Base-by-base conservation (phyloP, 2,329 filamentous ascomycete species). In the Exophiala spinifera region DNA sequence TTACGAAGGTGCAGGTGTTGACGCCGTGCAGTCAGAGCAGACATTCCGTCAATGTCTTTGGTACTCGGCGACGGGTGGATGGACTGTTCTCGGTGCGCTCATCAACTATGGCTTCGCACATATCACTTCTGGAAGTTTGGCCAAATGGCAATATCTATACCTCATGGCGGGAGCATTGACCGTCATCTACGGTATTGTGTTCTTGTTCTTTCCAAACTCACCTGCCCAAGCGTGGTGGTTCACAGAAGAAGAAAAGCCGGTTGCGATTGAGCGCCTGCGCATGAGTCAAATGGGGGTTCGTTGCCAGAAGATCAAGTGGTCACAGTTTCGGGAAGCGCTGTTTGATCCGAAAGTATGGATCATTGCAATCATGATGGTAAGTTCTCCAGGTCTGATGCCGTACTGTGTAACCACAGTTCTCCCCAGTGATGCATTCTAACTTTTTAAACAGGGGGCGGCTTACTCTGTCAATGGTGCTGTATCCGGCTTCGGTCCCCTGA, bases 401-500 rank as follows among this genome's bases (percentile, higher is more conserved):
- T 31, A 10, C 6, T 31, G 11, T 10, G 7, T 31, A 11, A 31
- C 28, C 28, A 31, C 28, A 5, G 10, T 31, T 31, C 28, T 10
- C 8, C 10, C 10, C 8, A 31, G 7, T 11, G 6, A 10, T 31
- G 11, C 10, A 31, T 31, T 11, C 28, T 31, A 10, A 31, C 28
- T 6, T 31, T 31, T 31, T 31, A 7, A n/a, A 6, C 10, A 31
- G 56, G 82, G 81, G 1, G 81, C 83, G 0, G 84, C 84, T 57
- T 77, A 88, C 63, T 87, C 84, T 0, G 80, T 88, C 56, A 89
- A 89, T 63, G 86, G 86, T 8, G 86, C 85, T 5, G 82, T 89
- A 10, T 81, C 78, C 33, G 85, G 85, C 1, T 89, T 89, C 64
- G 86, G 86, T 0, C 85, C 86, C 0, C 71, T 89, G 1, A 89